Evolutionary conservation across 1,139 yeast species (phyloP), one percentile per base, ranked within the genome.

Genomic region (Debaryomyces subglobosus): DNA sequence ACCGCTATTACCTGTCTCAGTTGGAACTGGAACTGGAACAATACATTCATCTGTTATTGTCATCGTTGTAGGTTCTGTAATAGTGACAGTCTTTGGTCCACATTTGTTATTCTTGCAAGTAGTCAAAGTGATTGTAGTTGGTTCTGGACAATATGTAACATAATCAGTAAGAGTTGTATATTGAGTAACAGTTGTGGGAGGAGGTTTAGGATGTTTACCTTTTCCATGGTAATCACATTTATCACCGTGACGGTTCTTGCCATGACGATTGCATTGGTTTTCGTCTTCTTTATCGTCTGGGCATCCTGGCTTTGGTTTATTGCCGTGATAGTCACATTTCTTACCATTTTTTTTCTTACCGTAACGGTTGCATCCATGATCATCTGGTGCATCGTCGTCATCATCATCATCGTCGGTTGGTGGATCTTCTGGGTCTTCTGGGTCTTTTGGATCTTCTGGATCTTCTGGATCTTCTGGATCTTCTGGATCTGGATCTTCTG

Each of bases 41-140:
- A 87, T 79, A 73, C 90, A 85, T 63, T 80, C 79, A 63, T 77
- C 81, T 50, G 85, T 79, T 67, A 82, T 71, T 56, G 84, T 80
- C 57, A 82, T 57, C 51, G 85, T 80, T 53, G 81, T 73, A 47
- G 82, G 77, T 47, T 57, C 72, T 43, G 79, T 69, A 56, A 78
- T 84, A 49, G 81, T 76, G 71, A 72, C 65, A 51, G 79, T 72
- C 57, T 59, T 58, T 39, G 70, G 67, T 27, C 50, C 57, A 56
- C 74, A 70, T 45, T 49, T 53, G 44, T 60, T 40, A 21, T 59
- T 59, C 23, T 52, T 44, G 59, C 74, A 70, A 61, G 72, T 75
- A 68, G 82, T 80, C 59, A 78, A 66, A 56, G 72, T 68, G 50
- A 82, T 57, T 48, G 74, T 70, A 53, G 87, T 83, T 49, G 86